Evolutionary conservation across 306 rosid species (phyloP).

Genomic region (Cucumis hystrix): DNA sequence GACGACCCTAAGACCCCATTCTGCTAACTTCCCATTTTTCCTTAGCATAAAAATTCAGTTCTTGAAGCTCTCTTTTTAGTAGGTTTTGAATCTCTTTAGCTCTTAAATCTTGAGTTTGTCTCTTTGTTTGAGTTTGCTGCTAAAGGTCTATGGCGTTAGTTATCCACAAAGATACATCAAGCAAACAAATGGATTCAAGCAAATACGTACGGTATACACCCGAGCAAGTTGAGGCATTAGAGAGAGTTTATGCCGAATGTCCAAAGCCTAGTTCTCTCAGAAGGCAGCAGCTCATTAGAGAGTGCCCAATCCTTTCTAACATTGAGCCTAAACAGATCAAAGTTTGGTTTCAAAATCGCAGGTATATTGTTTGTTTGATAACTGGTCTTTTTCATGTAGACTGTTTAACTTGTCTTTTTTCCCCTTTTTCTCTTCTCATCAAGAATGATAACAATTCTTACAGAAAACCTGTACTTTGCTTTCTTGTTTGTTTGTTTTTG

Average conservation of each 20-base stretch:
- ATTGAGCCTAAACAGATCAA: slow-evolving; percentile 98
- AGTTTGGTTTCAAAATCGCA: slow-evolving; percentile 97
- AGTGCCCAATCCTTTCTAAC: slow-evolving; percentile 77
- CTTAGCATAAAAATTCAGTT: not conserved
- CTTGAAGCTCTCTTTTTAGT: not conserved
- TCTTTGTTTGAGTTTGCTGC: not conserved
- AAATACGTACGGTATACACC: slow-evolving; percentile 95
- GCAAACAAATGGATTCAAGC: slow-evolving; percentile 62
- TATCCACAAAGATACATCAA: slow-evolving; percentile 51
- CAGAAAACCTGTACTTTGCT: not conserved
- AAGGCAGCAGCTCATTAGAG: slow-evolving; percentile 91
- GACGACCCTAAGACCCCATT: slow-evolving; percentile 21
- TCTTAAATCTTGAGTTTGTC: not conserved
- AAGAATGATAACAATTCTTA: not conserved
- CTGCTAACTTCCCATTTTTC: slow-evolving; percentile 7
- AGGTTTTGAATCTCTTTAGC: not conserved
- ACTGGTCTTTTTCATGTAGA: not conserved
- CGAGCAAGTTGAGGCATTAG: slow-evolving; percentile 92
- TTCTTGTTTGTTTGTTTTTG: not conserved
- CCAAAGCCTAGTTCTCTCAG: slow-evolving; percentile 90
- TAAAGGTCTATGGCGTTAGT: slow-evolving; percentile 45
- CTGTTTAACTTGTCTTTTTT: not conserved
- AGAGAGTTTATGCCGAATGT: slow-evolving; percentile 85
- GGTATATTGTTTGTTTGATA: slow-evolving; percentile 22
- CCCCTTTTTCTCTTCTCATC: not conserved